Percentiles rank a stretch among this genome's conserved stretches.
phyloP scores from a whole-genome alignment of 106 monocot species.

The Platanthera guangdongensis region DNA sequence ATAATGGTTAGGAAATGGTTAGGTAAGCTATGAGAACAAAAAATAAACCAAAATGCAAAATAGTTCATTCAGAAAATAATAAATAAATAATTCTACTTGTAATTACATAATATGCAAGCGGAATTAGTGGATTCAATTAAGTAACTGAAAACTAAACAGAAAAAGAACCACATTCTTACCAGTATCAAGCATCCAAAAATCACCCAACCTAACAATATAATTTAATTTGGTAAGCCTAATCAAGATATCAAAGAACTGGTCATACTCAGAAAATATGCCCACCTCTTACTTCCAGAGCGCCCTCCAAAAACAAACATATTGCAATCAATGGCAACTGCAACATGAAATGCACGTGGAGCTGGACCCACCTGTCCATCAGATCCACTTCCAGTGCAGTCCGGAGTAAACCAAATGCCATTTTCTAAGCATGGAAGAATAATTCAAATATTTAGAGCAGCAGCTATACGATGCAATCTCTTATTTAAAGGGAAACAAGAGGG shows the following conservation, averaged over 20 bases:
- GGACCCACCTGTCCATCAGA: constrained; percentile 68
- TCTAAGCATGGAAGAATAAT: constrained; percentile 33
- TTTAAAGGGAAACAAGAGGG: background rate
- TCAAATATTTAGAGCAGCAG: background rate
- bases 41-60: background rate
- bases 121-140: background rate
- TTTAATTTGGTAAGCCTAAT: constrained; percentile 1
- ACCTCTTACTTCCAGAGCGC: constrained; percentile 78
- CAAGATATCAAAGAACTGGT: background rate
- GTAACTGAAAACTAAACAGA: background rate
- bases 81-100: background rate
- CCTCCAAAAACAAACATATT: constrained; percentile 95
- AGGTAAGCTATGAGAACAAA: background rate
- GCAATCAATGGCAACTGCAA: constrained; percentile 78
- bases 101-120: background rate
- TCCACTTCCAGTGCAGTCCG: constrained; percentile 62
- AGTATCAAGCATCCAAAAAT: constrained; percentile 99
- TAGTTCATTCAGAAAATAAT: background rate
- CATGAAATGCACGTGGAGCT: constrained; percentile 85
- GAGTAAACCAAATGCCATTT: constrained; percentile 87
- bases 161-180: constrained; percentile 30
- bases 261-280: background rate
- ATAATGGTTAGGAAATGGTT: background rate
- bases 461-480: background rate
- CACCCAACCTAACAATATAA: constrained; percentile 67